These are phyloP conservation scores for Phallus indusiatus DNA, from an alignment of 768 basidiomycete genomes.

Conservation along the genomic window DNA sequence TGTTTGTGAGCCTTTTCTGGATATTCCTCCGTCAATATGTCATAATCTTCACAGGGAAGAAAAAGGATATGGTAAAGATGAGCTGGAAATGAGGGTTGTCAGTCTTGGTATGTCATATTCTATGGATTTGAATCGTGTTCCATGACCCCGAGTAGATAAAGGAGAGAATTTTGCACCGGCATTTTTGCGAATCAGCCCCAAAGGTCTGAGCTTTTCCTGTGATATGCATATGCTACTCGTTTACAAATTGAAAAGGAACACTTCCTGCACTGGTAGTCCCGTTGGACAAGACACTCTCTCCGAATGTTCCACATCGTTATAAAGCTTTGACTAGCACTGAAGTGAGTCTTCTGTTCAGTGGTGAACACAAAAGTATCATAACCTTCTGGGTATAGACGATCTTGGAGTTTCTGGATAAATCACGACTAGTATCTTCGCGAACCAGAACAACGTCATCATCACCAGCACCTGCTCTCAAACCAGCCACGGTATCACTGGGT, in stretches of 20 bases:
- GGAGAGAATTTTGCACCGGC: constrained; percentile 73
- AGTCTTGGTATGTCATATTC: constrained; percentile 40
- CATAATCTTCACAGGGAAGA: constrained; percentile 36
- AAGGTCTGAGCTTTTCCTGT: constrained; percentile 35
- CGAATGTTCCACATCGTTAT: constrained; percentile 69
- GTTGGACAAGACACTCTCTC: constrained; percentile 56
- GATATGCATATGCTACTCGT: not conserved
- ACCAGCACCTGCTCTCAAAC: constrained; percentile 68
- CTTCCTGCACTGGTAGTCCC: constrained; percentile 85
- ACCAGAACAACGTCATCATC: constrained; percentile 62
- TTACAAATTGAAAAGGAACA: constrained; percentile 37
- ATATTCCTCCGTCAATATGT: constrained; percentile 8
- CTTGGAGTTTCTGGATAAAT: constrained; percentile 75
- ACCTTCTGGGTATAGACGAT: constrained; percentile 40
- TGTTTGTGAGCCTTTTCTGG: constrained; percentile 36
- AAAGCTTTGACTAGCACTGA: constrained; percentile 70
- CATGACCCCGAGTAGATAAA: constrained; percentile 34
- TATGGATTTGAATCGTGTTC: no score
- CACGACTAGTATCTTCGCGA: constrained; percentile 57
- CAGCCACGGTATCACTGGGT: constrained; percentile 67
- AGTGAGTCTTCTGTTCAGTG: constrained; percentile 26
- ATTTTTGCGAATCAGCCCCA: constrained; percentile 69
- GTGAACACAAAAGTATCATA: constrained; percentile 8
- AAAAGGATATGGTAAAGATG: constrained; percentile 78
- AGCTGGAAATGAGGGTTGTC: constrained; percentile 60